Conservation (phyloP, 192 early-diverging fungal species). For the Linnemannia hyalina region DNA sequence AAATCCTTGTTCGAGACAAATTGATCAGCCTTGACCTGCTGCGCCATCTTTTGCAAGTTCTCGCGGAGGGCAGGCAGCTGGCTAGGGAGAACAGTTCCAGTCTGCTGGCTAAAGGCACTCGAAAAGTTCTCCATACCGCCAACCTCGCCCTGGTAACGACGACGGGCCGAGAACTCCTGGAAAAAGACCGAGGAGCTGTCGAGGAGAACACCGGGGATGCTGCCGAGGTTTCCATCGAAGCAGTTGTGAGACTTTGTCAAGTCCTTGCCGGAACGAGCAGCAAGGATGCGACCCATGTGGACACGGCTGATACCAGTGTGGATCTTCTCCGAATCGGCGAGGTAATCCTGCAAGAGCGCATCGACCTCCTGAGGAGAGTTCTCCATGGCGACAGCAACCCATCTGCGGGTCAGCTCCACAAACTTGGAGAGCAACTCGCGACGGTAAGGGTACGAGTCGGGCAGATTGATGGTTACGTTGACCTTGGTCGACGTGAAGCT, state of each 20-base stretch:
- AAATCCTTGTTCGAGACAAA: conserved; percentile 60
- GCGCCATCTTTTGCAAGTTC: conserved; percentile 41
- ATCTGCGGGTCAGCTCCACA: conserved; percentile 71
- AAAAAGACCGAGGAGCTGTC: conserved; percentile 70
- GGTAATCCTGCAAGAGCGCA: conserved; percentile 75
- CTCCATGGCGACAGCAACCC: conserved; percentile 72
- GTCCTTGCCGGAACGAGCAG: conserved; percentile 55
- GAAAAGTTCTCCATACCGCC: conserved; percentile 52
- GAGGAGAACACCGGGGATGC: conserved; percentile 39
- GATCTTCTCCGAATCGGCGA: conserved; percentile 71
- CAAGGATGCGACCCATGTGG: conserved; percentile 80
- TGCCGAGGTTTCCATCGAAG: conserved; percentile 18
- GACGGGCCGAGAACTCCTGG: conserved; percentile 62
- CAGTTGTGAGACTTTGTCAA: conserved; percentile 38
- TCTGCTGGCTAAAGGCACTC: conserved; percentile 10
- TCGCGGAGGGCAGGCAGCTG: conserved; percentile 55
- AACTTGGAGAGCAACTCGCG: conserved; percentile 72
- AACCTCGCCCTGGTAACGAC: conserved; percentile 65
- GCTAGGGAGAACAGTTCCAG: conserved; percentile 38
- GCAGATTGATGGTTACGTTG: conserved; percentile 75
- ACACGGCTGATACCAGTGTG: conserved; percentile 64
- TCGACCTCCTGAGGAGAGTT: conserved; percentile 79
- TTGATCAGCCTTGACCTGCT: conserved; percentile 58
- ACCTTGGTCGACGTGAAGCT: conserved; percentile 73
- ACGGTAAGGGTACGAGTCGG: conserved; percentile 80